phyloP scores from a whole-genome alignment of 805 yeast species.

The Cyberlindnera samutprakarnensis region DNA sequence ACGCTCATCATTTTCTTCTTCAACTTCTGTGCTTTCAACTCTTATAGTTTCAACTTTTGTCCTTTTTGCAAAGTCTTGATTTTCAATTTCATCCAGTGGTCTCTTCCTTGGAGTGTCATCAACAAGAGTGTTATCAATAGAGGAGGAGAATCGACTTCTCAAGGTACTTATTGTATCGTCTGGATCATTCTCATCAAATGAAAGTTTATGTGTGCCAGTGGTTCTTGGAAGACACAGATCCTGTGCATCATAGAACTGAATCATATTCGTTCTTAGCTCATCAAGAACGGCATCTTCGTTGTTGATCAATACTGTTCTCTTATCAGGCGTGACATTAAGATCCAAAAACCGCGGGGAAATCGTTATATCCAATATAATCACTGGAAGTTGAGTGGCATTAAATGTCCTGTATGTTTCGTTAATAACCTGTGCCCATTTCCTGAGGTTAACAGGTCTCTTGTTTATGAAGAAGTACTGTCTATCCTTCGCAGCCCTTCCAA shows the following conservation, averaged over 20 bases:
- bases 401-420: conserved; percentile 69
- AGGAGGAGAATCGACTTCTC: neutral
- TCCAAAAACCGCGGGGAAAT: conserved; percentile 54
- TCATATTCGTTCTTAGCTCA: conserved; percentile 42
- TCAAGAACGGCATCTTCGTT: conserved; percentile 57
- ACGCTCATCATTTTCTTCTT: too few relatives aligned
- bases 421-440: conserved; percentile 46
- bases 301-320: conserved; percentile 62
- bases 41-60: too few relatives aligned
- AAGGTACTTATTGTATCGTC: conserved; percentile 1
- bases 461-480: conserved; percentile 74
- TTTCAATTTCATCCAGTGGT: too few relatives aligned
- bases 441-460: conserved; percentile 61
- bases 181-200: conserved; percentile 4
- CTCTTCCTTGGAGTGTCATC: neutral
- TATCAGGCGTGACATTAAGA: conserved; percentile 89
- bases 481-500: conserved; percentile 66
- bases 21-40: too few relatives aligned
- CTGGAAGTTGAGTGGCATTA: conserved; percentile 70
- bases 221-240: conserved; percentile 26
- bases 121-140: neutral
- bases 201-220: conserved; percentile 2
- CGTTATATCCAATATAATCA: conserved; percentile 51
- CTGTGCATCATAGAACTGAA: conserved; percentile 35
- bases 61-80: too few relatives aligned